Evolutionary conservation across 345 rosid species (phyloP).

Genomic region (Populus ilicifolia): DNA sequence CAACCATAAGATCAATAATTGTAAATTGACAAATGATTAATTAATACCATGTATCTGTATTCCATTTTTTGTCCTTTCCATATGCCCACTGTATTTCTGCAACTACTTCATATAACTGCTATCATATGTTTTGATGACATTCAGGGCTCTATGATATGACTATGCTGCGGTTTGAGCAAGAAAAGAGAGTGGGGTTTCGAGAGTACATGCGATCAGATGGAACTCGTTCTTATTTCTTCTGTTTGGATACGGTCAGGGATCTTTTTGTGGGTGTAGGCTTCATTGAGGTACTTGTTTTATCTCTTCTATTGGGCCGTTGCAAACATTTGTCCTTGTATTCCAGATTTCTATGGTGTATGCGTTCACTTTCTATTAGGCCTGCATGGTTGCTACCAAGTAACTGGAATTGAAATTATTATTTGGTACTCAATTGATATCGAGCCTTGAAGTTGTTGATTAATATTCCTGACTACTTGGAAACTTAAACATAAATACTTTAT

Average conservation of each 20-base stretch:
- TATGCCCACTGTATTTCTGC: not conserved
- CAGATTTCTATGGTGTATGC: not conserved
- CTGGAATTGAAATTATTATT: not conserved
- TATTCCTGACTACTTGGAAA: too few species aligned
- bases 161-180: constrained; percentile 76
- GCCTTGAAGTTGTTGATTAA: not conserved
- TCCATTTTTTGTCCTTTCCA: not conserved
- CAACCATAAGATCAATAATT: not conserved
- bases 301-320: not conserved
- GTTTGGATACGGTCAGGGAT: constrained; percentile 52
- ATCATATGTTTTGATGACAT: constrained; percentile 22
- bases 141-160: constrained; percentile 93
- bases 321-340: not conserved
- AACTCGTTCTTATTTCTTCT: constrained; percentile 83
- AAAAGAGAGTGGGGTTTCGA: constrained; percentile 66
- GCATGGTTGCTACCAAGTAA: not conserved
- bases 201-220: constrained; percentile 80
- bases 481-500: not conserved
- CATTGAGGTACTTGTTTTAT: constrained; percentile 46
- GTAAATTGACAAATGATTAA: not conserved
- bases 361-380: not conserved
- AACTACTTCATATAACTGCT: not conserved
- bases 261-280: constrained; percentile 69
- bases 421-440: not conserved
- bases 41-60: not conserved